Conservation (phyloP, 371 early-diverging fungal species). For the Mucor lusitanicus region DNA sequence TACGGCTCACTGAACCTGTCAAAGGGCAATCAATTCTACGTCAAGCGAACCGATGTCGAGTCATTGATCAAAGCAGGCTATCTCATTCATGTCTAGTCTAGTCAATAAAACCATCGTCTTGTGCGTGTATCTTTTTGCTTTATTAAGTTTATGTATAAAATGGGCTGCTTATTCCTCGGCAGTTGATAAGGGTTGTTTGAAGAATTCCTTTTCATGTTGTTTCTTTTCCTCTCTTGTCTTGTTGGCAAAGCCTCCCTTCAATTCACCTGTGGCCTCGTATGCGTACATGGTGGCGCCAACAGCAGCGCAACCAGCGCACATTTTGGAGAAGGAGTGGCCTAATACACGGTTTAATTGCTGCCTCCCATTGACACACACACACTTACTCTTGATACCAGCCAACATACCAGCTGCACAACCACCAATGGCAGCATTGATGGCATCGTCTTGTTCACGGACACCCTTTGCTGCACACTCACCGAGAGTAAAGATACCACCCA, state of each 20-base stretch:
- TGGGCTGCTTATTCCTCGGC: conserved; percentile 26
- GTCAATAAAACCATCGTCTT: neutral
- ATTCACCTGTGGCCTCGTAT: conserved; percentile 68
- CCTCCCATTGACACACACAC: neutral
- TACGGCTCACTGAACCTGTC: conserved; percentile 73
- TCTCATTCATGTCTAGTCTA: conserved; percentile 69
- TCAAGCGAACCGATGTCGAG: conserved; percentile 88
- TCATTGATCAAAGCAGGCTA: conserved; percentile 83
- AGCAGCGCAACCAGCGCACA: conserved; percentile 63
- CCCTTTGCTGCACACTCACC: conserved; percentile 63
- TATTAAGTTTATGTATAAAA: neutral
- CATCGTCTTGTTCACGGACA: conserved; percentile 69
- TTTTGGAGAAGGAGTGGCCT: conserved; percentile 64
- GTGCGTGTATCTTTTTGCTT: neutral
- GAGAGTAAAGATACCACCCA: conserved; percentile 79
- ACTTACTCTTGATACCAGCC: conserved; percentile 66
- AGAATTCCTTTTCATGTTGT: conserved; percentile 54
- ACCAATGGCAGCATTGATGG: conserved; percentile 70
- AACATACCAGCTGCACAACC: conserved; percentile 78
- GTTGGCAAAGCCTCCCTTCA: conserved; percentile 56
- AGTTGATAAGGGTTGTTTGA: conserved; percentile 35
- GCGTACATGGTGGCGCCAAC: conserved; percentile 73
- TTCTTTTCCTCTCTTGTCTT: conserved; percentile 54
- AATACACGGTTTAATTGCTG: neutral
- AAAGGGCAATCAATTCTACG: conserved; percentile 80